Evolutionary conservation across 805 yeast species (phyloP).

Genomic region (Sugiyamaella marilandica): DNA sequence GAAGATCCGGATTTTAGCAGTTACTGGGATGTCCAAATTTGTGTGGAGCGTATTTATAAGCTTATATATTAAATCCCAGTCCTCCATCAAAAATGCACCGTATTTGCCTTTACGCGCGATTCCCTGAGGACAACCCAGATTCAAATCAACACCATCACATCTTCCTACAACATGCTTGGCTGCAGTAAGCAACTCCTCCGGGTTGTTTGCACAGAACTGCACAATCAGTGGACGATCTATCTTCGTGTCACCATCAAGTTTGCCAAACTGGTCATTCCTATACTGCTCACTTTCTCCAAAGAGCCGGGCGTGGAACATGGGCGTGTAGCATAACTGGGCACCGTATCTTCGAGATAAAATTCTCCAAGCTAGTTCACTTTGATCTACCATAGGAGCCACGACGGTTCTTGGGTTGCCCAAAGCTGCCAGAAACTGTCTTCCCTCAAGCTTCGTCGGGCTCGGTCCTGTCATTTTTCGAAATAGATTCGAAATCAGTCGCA

Average conservation of each 20-base stretch:
- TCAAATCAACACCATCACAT: conserved; percentile 95
- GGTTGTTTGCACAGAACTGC: conserved; percentile 96
- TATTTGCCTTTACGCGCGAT: conserved; percentile 92
- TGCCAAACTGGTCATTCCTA: conserved; percentile 60
- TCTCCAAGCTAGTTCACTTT: conserved; percentile 94
- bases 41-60: conserved; percentile 70
- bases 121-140: conserved; percentile 97
- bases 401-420: conserved; percentile 75
- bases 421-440: conserved; percentile 64
- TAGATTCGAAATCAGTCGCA: background rate
- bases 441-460: conserved; percentile 38
- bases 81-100: conserved; percentile 95
- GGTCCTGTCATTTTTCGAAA: background rate
- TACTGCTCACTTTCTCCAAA: conserved; percentile 84
- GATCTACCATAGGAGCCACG: conserved; percentile 99
- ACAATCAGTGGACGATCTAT: conserved; percentile 83
- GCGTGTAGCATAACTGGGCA: conserved; percentile 90
- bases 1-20: conserved; percentile 90
- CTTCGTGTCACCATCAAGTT: conserved; percentile 63
- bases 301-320: conserved; percentile 91
- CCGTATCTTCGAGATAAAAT: conserved; percentile 81
- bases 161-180: conserved; percentile 73
- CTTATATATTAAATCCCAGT: conserved; percentile 77
- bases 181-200: conserved; percentile 74
- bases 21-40: conserved; percentile 78